Evolutionary conservation across 2,329 filamentous ascomycete genomes (phyloP), one percentile per base, ranked within the genome.

Genomic region (Paecilomyces fulvus): DNA sequence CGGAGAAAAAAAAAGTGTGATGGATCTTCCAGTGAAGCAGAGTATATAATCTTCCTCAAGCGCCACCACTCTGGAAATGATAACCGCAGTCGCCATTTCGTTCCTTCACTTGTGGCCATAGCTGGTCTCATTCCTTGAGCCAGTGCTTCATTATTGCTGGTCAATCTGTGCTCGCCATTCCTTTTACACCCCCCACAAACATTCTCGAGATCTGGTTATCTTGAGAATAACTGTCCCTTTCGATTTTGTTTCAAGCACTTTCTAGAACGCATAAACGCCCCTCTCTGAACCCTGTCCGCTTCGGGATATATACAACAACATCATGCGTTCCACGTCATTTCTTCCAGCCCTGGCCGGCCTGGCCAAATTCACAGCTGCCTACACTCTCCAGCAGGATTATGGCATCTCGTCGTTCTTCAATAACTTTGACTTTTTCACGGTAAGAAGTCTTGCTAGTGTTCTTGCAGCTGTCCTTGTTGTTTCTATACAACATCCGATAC

Each of bases 351-450:
- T 69, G 54, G 65, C 64, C 49, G 62, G 71, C n/a, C 64, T 70
- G 46, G 65, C 63, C 52, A 61, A 66, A 28, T 58, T 73, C 50
- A 60, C 64, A 48, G 71, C 74, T 37, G 65, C 63, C 37, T 77
- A 78, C 58, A 64, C 69, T 17, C 66, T 82, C 50, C 61, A 76
- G 58, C 78, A 81, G 58, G 76, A 80, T 63, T 80, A 80, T 64
- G 72, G 70, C 50, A 64, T 61, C 30, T 62, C 67, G 2, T 25
- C 20, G 21, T 49, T 49, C 48, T 49, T 49, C 48, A n/a, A 49
- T 6, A 23, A 49, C 14, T 49, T 49, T 52, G 70, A 71, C 57
- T 83, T 82, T 64, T 81, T 72, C 61, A 79, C 76, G 7, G 73
- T 75, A 67, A 52, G 72, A 65, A 17, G 21, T 23, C 46, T 43